Percentiles rank a stretch among this genome's conserved stretches.
Conservation (phyloP, 2,329 filamentous ascomycete species). For the Aschersonia sp. region DNA sequence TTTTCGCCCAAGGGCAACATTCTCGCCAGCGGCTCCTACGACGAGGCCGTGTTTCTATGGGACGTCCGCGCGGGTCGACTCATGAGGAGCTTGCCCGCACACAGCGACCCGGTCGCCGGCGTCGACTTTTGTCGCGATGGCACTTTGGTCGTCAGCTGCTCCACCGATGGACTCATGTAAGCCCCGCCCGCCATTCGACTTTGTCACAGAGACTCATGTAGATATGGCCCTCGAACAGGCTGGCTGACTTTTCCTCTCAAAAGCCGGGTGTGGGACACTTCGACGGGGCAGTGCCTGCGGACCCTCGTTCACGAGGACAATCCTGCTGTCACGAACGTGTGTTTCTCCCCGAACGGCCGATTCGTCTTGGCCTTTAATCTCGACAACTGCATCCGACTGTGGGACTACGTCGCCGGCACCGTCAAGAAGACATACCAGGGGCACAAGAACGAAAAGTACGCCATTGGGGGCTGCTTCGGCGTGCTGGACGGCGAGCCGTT, state of each 20-base stretch:
- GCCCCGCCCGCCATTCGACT: slow-evolving; percentile 12
- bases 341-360: slow-evolving; percentile 87
- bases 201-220: neutral
- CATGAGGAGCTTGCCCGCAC: slow-evolving; percentile 84
- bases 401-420: slow-evolving; percentile 84
- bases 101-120: slow-evolving; percentile 85
- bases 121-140: slow-evolving; percentile 91
- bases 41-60: slow-evolving; percentile 95
- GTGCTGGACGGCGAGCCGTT: slow-evolving; percentile 38
- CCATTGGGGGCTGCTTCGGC: slow-evolving; percentile 74
- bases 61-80: slow-evolving; percentile 76
- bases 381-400: slow-evolving; percentile 78
- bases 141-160: slow-evolving; percentile 81
- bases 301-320: slow-evolving; percentile 96
- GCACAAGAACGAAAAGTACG: slow-evolving; percentile 71
- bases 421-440: slow-evolving; percentile 97
- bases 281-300: slow-evolving; percentile 84
- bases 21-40: slow-evolving; percentile 85
- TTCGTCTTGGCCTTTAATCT: slow-evolving; percentile 86
- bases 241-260: neutral
- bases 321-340: slow-evolving; percentile 73
- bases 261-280: slow-evolving; percentile 86
- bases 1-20: slow-evolving; percentile 99
- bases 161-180: slow-evolving; percentile 76
- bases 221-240: neutral